Conservation (phyloP, 306 rosid genomes). For the Vachellia collinsii region DNA sequence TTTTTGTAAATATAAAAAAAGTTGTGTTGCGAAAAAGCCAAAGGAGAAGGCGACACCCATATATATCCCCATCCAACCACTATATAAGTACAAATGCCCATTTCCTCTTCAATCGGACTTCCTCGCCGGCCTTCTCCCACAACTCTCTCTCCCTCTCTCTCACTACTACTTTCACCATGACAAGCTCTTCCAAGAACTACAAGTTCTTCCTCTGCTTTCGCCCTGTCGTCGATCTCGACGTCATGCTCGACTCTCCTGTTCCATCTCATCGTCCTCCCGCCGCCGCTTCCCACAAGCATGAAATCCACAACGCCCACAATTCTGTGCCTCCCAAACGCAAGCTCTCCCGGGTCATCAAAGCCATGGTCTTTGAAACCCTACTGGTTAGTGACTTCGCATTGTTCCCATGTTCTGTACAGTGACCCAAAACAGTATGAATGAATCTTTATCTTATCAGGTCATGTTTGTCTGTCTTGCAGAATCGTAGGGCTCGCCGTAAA, state of each 20-base stretch:
- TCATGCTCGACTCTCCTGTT: constrained; percentile 43
- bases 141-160: constrained; percentile 1
- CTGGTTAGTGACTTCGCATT: constrained; percentile 48
- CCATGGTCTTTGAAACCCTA: constrained; percentile 59
- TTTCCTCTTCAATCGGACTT: background rate
- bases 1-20: too few species aligned
- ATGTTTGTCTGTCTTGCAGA: constrained; percentile 44
- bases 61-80: background rate
- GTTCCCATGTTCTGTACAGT: background rate
- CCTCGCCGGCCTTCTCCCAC: background rate
- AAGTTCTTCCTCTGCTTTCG: constrained; percentile 75
- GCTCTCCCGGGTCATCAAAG: constrained; percentile 55
- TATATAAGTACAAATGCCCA: background rate
- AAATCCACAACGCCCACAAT: background rate
- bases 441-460: background rate
- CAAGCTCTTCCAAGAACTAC: constrained; percentile 54
- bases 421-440: too few species aligned
- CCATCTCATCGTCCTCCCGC: background rate
- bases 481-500: constrained; percentile 42
- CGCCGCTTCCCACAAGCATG: background rate
- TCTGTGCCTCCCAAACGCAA: constrained; percentile 45
- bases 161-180: constrained; percentile 40
- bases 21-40: background rate
- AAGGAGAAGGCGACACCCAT: background rate
- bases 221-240: constrained; percentile 65